Base-by-base conservation (phyloP, 192 early-diverging fungal genomes). In the Blastocladiella britannica region DNA sequence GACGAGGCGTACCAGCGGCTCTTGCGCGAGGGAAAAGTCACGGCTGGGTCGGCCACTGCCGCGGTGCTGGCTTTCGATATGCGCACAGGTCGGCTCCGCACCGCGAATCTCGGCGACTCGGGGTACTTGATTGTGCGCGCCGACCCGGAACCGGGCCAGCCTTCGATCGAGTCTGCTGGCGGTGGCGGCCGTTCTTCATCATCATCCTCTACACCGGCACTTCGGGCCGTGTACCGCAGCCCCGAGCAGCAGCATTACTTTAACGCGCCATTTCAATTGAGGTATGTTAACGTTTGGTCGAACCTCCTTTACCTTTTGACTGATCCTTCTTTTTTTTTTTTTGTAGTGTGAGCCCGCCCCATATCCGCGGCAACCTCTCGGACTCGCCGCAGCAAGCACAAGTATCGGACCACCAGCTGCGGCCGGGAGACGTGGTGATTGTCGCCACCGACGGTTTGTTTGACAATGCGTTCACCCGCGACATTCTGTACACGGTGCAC, bases 341-440 rank as follows among this genome's bases (percentile, higher is more conserved):
- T n/a, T n/a, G n/a, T n/a, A n/a, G n/a, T 25, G 60, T 23, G 22
- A 37, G 55, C 54, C 55, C 55, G 9, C 56, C 56, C n/a, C 29
- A 60, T 30, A 51, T 59, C 22, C 28, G 29, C 5, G 60, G 54
- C 27, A 52, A 25, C 5, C 59, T 54, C 15, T 20, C 55, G n/a
- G 60, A 62, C 52, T 56, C 60, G 22, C 9, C n/a, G 18, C 20
- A 7, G 24, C 58, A 62, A 26, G 37, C 58, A 29, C 31, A 5
- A 2, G 53, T 27, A 1, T 28, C 8, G 15, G 60, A 62, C 27
- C 30, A 47, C 26, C 28, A 30, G 8, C n/a, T 58, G 29, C 30
- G 57, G 1, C 56, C 58, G 57, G 60, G 60, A 22, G 60, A 62
- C 52, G 60, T 62, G 22, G 30, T 61, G n/a, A 29, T 61, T 23